Conservation (phyloP, 192 early-diverging fungal genomes). For the Podochytrium sp. region DNA sequence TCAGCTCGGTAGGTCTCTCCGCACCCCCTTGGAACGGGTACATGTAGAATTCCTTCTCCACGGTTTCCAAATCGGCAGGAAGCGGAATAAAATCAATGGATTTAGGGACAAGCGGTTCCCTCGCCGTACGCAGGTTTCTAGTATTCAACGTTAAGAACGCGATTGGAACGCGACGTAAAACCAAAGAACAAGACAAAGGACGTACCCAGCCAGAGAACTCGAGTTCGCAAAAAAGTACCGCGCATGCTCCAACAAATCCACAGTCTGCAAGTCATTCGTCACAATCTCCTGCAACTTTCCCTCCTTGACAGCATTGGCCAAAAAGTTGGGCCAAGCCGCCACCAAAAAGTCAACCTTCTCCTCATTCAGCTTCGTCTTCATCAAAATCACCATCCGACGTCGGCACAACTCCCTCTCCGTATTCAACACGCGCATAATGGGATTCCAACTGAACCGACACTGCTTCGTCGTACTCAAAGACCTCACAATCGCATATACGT, state of each 20-base stretch:
- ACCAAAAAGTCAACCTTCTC: constrained; percentile 30
- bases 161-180: constrained; percentile 7
- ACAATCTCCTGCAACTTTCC: constrained; percentile 11
- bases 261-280: background rate
- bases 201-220: background rate
- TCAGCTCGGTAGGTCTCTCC: background rate
- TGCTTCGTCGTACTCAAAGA: background rate
- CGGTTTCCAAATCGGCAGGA: background rate
- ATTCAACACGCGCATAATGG: constrained; percentile 22
- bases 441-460: constrained; percentile 38
- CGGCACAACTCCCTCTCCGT: constrained; percentile 30
- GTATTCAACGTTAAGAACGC: background rate
- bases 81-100: background rate
- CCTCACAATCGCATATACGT: constrained; percentile 40
- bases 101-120: too few species aligned
- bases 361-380: constrained; percentile 19
- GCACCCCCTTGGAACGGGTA: constrained; percentile 3
- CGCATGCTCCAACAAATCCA: constrained; percentile 3
- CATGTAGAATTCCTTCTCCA: background rate
- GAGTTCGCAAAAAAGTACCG: constrained; percentile 4
- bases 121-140: too few species aligned
- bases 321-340: constrained; percentile 34
- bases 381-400: constrained; percentile 24
- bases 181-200: constrained; percentile 5
- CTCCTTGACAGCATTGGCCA: constrained; percentile 20